Percentiles rank a stretch among this genome's conserved stretches.
phyloP scores from a whole-genome alignment of 208 protist genomes.

The Endotrypanum monterogeii region DNA sequence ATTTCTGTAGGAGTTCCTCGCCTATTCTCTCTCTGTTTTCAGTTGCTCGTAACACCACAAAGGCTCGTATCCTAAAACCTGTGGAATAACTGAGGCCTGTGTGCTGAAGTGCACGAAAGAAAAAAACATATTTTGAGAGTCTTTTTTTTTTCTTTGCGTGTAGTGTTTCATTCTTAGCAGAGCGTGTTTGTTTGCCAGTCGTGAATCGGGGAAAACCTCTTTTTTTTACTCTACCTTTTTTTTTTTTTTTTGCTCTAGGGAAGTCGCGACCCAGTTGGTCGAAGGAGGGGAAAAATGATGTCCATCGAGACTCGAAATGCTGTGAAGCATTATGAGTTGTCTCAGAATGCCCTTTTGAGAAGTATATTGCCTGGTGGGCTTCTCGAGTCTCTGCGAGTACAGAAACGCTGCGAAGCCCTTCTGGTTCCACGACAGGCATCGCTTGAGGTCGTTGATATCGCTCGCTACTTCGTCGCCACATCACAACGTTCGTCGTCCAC shows the following conservation, averaged over 20 bases:
- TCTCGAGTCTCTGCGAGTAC: conserved; percentile 31
- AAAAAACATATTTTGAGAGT: too few relatives aligned
- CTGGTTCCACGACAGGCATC: conserved; percentile 55
- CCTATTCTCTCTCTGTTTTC: too few relatives aligned
- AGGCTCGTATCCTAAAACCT: too few relatives aligned
- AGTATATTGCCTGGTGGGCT: conserved; percentile 52
- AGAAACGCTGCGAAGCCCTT: conserved; percentile 46
- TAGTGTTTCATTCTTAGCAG: too few relatives aligned
- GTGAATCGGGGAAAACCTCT: too few relatives aligned
- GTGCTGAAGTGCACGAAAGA: too few relatives aligned
- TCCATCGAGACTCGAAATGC: conserved; percentile 27
- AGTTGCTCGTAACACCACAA: too few relatives aligned
- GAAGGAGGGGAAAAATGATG: conserved; percentile 12
- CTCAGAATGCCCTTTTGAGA: conserved; percentile 47
- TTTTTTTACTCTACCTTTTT: not conserved
- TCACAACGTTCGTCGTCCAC: not conserved
- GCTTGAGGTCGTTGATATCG: conserved; percentile 30
- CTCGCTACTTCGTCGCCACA: conserved; percentile 30
- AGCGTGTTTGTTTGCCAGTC: too few relatives aligned
- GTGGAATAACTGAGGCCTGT: too few relatives aligned
- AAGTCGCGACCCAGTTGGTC: not conserved
- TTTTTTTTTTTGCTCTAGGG: not conserved
- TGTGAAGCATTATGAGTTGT: conserved; percentile 37
- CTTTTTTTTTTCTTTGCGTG: too few relatives aligned
- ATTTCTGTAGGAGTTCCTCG: too few relatives aligned